Conservation (phyloP, 2,329 filamentous ascomycete species). For the Fusarium caatingaense region DNA sequence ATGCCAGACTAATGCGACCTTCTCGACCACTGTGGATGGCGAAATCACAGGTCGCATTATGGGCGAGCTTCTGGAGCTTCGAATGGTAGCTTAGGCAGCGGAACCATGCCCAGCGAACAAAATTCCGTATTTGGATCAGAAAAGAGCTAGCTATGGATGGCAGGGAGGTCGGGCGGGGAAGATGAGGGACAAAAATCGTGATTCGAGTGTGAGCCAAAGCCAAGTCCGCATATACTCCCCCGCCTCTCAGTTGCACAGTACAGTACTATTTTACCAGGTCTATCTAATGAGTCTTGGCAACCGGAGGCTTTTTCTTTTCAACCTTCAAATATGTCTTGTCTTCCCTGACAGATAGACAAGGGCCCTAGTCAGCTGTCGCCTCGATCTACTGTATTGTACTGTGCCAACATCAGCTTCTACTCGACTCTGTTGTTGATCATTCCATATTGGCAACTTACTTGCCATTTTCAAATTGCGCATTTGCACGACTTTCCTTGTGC, state of each 20-base stretch:
- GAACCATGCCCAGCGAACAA: constrained; percentile 27
- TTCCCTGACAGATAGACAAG: constrained; percentile 34
- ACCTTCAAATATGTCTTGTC: constrained; percentile 32
- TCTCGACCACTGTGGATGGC: constrained; percentile 37
- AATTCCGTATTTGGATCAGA: constrained; percentile 24
- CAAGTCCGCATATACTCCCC: constrained; percentile 30
- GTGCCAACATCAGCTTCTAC: constrained; percentile 32
- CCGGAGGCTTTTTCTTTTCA: constrained; percentile 20
- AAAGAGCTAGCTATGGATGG: constrained; percentile 6
- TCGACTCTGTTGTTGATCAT: constrained; percentile 20
- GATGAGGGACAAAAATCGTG: constrained; percentile 29
- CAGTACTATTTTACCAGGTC: constrained; percentile 25
- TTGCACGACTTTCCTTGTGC: constrained; percentile 10
- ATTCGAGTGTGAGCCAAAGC: constrained; percentile 22
- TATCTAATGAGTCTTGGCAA: constrained; percentile 41
- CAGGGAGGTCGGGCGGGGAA: constrained; percentile 26
- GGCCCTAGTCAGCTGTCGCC: constrained; percentile 40
- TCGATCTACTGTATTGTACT: constrained; percentile 29
- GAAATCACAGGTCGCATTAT: constrained; percentile 36
- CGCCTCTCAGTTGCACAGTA: constrained; percentile 12
- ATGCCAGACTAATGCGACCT: constrained; percentile 44
- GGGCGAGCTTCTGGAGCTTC: constrained; percentile 27
- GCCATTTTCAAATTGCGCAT: background rate
- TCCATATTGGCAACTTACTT: constrained; percentile 13
- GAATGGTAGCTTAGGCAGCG: constrained; percentile 18